Base-by-base conservation (phyloP, 805 yeast genomes). In the Candida maris region DNA sequence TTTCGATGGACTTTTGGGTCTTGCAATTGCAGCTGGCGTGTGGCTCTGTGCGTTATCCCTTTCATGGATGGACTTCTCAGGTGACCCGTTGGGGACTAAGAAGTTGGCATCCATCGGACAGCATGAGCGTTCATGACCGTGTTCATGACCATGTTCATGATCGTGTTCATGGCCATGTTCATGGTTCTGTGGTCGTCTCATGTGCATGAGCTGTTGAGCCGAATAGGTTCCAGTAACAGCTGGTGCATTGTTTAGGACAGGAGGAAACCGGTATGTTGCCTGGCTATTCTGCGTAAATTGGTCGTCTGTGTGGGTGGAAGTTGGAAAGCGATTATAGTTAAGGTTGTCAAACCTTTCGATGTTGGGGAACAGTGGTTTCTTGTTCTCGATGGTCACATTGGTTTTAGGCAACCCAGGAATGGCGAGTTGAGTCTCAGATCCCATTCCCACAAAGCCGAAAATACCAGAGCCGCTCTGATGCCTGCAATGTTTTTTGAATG, bases 401-500 rank as follows among this genome's bases (percentile, higher is more conserved):
- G 52, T 49, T 6, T 54, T 41, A 6, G 59, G 47, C 4, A 66
- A 35, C 9, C 82, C 83, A 5, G 79, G 73, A 30, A 83, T 70
- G 3, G 85, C 76, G 24, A 83, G 57, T 31, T 77, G 81, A 10
- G 57, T 49, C 39, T 75, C 73, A 41, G 71, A 70, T 54, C 83
- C 89, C 0, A 44, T 31, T 30, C 76, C 78, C 6, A 70, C 63
- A 46, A 73, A 83, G 0, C 94, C 94, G 58, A 84, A 84, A 19
- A 84, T 83, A 2, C 85, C 91, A 4, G 91, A 81, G 10, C 94
- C 94, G 63, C 88, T 81, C 14, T 75, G 67, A 39, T 77, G 76
- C 45, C 85, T 72, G 35, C 71, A 60, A 53, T 83, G 91, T 17
- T 58, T 54, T 39, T 46, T 52, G 19, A 35, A 33, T 30, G 39